Evolutionary conservation across 108 stramenopile genomes (phyloP).

Genomic region (Skeletonema potamos): DNA sequence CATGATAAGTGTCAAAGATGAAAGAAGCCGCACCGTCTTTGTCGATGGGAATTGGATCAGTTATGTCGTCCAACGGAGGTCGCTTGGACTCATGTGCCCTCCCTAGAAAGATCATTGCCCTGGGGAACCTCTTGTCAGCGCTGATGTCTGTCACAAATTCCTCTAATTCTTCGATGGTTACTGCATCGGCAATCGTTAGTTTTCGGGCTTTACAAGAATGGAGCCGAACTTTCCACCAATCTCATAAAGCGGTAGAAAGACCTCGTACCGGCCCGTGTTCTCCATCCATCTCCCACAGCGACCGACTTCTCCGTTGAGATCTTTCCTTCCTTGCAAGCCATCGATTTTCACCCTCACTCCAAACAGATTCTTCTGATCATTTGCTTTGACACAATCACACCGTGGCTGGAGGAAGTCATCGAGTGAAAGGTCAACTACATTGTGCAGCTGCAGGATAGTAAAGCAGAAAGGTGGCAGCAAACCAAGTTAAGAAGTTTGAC

Average conservation of each 20-base stretch:
- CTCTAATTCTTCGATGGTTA: not conserved
- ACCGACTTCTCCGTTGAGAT: constrained; percentile 10
- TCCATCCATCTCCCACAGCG: not conserved
- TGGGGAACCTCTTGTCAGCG: not conserved
- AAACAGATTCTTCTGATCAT: constrained; percentile 8
- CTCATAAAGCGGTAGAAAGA: constrained; percentile 5
- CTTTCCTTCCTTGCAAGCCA: not conserved
- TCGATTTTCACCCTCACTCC: constrained; percentile 5
- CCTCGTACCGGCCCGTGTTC: not conserved
- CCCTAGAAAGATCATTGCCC: no score
- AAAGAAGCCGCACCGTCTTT: no score
- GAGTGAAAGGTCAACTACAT: constrained; percentile 2
- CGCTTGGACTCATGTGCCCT: no score
- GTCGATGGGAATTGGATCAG: no score
- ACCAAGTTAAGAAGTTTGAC: not conserved
- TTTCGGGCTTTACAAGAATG: constrained; percentile 12
- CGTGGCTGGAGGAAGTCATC: constrained; percentile 10
- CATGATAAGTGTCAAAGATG: no score
- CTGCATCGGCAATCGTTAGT: not conserved
- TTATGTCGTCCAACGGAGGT: no score
- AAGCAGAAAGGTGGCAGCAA: not conserved
- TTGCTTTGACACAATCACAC: not conserved
- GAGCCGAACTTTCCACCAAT: not conserved
- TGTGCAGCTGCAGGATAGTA: constrained; percentile 4
- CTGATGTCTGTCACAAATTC: not conserved